Conservation (phyloP, 2,329 filamentous ascomycete genomes). For the Rhynchosporium agropyri region DNA sequence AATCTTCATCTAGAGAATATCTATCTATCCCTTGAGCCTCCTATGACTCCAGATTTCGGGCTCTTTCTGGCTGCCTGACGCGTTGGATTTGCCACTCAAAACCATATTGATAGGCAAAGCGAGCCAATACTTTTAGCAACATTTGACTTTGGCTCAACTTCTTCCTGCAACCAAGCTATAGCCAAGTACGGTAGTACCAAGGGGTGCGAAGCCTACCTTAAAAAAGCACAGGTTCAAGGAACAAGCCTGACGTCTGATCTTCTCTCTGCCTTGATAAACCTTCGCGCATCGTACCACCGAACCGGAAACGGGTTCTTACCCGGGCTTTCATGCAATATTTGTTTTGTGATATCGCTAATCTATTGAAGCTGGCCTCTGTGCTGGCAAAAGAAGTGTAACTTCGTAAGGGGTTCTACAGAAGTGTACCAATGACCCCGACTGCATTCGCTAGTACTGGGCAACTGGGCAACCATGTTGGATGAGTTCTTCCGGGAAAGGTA, state of each 20-base stretch:
- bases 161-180: constrained; percentile 16
- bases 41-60: neutral
- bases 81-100: constrained; percentile 18
- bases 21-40: neutral
- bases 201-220: no score
- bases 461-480: no score
- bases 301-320: constrained; percentile 4
- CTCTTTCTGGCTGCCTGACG: constrained; percentile 3
- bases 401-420: no score
- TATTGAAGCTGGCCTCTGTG: neutral
- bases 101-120: neutral
- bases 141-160: constrained; percentile 1
- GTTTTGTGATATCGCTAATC: neutral
- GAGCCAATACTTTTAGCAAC: constrained; percentile 13
- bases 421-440: no score
- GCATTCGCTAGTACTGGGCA: no score
- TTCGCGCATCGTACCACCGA: constrained; percentile 12
- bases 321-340: constrained; percentile 2
- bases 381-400: constrained; percentile 1
- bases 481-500: no score
- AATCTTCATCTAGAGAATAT: neutral
- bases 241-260: constrained; percentile 3
- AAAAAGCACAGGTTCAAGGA: constrained; percentile 12
- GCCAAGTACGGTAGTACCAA: neutral
- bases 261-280: constrained; percentile 7